These are phyloP conservation scores for Ascochyta fabae DNA, from an alignment of 2,329 filamentous ascomycete genomes.

Conservation along the genomic window DNA sequence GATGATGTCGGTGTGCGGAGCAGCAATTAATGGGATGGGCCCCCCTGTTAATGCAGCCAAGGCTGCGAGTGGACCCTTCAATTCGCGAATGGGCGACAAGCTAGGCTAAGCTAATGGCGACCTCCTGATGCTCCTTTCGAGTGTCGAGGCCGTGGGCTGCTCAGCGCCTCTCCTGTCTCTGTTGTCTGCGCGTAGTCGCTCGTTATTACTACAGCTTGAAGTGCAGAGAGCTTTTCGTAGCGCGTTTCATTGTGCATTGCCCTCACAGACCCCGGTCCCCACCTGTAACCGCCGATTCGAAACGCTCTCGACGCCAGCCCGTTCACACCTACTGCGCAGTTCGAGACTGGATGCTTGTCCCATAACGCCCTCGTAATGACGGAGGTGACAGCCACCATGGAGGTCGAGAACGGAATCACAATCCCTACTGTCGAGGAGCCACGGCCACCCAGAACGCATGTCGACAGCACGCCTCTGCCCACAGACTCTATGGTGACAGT, in stretches of 20 bases:
- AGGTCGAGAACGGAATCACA: constrained; percentile 15
- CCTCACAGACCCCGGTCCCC: constrained; percentile 11
- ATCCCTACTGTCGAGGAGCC: constrained; percentile 18
- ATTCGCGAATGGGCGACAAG: constrained; percentile 19
- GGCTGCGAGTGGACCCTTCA: constrained; percentile 19
- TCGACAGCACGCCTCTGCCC: constrained; percentile 44
- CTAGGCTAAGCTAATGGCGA: constrained; percentile 19
- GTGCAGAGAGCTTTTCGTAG: constrained; percentile 11
- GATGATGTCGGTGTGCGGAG: constrained; percentile 21
- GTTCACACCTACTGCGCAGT: constrained; percentile 5
- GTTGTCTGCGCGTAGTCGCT: constrained; percentile 6
- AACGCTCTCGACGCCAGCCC: constrained; percentile 14
- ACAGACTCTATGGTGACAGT: constrained; percentile 80
- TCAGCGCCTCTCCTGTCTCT: constrained; percentile 15
- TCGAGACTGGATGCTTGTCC: constrained; percentile 17
- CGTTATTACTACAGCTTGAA: constrained; percentile 4
- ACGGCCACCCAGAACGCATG: constrained; percentile 36
- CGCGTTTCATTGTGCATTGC: constrained; percentile 18
- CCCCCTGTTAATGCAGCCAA: constrained; percentile 16
- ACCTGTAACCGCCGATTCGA: constrained; percentile 13
- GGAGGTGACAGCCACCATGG: constrained; percentile 30
- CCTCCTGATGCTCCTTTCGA: constrained; percentile 23
- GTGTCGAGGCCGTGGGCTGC: constrained; percentile 14
- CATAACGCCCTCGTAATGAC: constrained; percentile 21
- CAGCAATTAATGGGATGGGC: constrained; percentile 17